Conservation (phyloP, 208 protist species). For the Trypanosoma grayi region DNA sequence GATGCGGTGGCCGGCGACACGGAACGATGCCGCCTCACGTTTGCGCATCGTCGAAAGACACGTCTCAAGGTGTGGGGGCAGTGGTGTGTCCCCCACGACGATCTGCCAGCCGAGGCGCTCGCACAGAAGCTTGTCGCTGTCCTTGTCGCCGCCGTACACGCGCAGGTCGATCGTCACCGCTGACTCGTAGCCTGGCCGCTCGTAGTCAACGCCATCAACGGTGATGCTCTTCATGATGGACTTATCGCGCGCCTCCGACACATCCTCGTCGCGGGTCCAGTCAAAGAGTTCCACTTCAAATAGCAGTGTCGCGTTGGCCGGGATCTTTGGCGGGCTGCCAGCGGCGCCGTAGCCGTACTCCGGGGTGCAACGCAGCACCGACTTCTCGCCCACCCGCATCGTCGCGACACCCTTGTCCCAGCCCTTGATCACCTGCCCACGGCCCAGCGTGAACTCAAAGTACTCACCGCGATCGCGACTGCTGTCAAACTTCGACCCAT, state of each 20-base stretch:
- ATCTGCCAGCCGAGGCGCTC: conserved; percentile 45
- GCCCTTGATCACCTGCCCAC: conserved; percentile 90
- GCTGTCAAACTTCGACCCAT: conserved; percentile 90
- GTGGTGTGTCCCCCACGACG: conserved; percentile 51
- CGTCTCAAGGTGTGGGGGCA: conserved; percentile 70
- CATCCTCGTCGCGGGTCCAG: conserved; percentile 79
- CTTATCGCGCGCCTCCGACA: conserved; percentile 67
- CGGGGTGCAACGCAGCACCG: conserved; percentile 58
- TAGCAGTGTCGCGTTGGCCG: conserved; percentile 80
- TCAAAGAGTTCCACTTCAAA: conserved; percentile 91
- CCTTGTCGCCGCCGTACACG: conserved; percentile 42
- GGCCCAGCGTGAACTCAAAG: conserved; percentile 87
- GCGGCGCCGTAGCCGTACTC: conserved; percentile 85
- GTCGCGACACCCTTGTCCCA: conserved; percentile 91
- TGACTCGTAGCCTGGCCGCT: conserved; percentile 81
- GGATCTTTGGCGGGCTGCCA: conserved; percentile 84
- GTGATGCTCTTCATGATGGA: conserved; percentile 77
- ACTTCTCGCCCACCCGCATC: conserved; percentile 89
- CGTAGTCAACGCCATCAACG: conserved; percentile 68
- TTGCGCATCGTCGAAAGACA: conserved; percentile 77
- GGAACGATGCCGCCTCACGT: conserved; percentile 64
- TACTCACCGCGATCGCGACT: conserved; percentile 76
- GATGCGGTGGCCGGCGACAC: conserved; percentile 43
- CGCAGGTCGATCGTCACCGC: conserved; percentile 54
- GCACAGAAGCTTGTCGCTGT: conserved; percentile 45